Evolutionary conservation across 2,329 filamentous ascomycete genomes (phyloP).

Genomic region (Epichloe coenophiala): DNA sequence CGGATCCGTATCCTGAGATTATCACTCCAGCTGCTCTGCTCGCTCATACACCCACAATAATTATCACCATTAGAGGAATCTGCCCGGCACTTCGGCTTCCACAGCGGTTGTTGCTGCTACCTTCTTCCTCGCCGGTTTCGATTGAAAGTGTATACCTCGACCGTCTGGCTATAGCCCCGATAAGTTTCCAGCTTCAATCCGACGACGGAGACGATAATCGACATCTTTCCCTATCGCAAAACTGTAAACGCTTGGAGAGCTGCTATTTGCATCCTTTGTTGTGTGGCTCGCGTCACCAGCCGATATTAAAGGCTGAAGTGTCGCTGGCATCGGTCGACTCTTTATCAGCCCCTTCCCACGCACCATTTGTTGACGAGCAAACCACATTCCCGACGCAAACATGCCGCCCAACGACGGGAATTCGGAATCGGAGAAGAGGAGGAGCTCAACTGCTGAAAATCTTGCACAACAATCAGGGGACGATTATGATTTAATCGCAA

Average conservation of each 20-base stretch:
- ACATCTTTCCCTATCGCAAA: neutral
- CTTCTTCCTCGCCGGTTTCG: neutral
- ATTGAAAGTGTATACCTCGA: neutral
- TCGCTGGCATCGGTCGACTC: neutral
- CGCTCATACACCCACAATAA: neutral
- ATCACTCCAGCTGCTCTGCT: neutral
- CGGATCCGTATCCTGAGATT: too few species aligned
- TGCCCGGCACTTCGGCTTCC: neutral
- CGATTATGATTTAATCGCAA: conserved; percentile 35
- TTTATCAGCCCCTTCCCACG: neutral
- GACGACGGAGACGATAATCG: neutral
- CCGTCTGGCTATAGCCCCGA: neutral
- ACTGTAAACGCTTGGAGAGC: neutral
- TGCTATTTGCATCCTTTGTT: neutral
- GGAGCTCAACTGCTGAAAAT: conserved; percentile 24
- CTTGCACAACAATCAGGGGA: conserved; percentile 26
- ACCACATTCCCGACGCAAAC: conserved; percentile 21
- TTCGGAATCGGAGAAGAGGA: conserved; percentile 27
- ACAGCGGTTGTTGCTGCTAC: neutral
- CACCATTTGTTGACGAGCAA: neutral
- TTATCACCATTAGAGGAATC: neutral
- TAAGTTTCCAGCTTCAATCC: neutral
- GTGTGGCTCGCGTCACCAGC: neutral
- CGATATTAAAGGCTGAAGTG: neutral
- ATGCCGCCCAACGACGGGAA: conserved; percentile 24